phyloP scores from a whole-genome alignment of 2,329 filamentous ascomycete species.

The Xenosphaeropsis pyriputrescens region DNA sequence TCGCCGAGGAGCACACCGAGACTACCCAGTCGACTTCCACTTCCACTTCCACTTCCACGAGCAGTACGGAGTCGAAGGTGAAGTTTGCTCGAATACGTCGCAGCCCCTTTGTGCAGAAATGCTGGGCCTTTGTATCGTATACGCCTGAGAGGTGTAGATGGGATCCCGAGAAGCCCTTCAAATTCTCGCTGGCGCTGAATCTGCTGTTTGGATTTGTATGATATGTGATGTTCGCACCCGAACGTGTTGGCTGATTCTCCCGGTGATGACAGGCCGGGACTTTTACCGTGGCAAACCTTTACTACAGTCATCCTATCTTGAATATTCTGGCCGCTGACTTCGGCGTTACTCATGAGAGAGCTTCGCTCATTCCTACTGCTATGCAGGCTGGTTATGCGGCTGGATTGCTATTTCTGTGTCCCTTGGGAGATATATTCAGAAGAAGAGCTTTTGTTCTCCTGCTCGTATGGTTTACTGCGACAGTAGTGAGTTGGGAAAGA shows the following conservation, averaged over 20 bases:
- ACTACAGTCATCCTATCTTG: conserved; percentile 69
- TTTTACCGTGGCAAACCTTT: conserved; percentile 67
- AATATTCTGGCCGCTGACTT: conserved; percentile 63
- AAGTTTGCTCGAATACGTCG: conserved; percentile 6
- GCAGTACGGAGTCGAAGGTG: conserved; percentile 4
- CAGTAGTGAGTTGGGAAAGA: conserved; percentile 33
- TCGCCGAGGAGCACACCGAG: background rate
- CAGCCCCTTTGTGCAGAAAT: conserved; percentile 5
- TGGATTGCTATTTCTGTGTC: conserved; percentile 61
- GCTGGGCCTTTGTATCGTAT: conserved; percentile 29
- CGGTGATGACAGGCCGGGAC: conserved; percentile 28
- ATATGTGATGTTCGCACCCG: conserved; percentile 1
- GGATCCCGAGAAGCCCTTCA: conserved; percentile 47
- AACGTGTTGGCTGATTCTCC: conserved; percentile 1
- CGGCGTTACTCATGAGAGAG: conserved; percentile 51
- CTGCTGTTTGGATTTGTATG: conserved; percentile 40
- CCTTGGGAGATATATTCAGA: conserved; percentile 55
- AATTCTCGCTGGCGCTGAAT: conserved; percentile 55
- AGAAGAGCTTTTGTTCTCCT: conserved; percentile 55
- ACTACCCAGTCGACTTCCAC: background rate
- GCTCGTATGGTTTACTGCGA: conserved; percentile 53
- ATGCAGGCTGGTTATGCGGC: conserved; percentile 69
- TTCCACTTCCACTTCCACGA: conserved; percentile 5
- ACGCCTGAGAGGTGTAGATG: conserved; percentile 55
- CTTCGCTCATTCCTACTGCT: conserved; percentile 55